A percentile compares a stretch with the other conserved stretches of the same genome.
phyloP scores from a whole-genome alignment of 2,329 filamentous ascomycete genomes.

The Pseudocercospora fijiensis region DNA sequence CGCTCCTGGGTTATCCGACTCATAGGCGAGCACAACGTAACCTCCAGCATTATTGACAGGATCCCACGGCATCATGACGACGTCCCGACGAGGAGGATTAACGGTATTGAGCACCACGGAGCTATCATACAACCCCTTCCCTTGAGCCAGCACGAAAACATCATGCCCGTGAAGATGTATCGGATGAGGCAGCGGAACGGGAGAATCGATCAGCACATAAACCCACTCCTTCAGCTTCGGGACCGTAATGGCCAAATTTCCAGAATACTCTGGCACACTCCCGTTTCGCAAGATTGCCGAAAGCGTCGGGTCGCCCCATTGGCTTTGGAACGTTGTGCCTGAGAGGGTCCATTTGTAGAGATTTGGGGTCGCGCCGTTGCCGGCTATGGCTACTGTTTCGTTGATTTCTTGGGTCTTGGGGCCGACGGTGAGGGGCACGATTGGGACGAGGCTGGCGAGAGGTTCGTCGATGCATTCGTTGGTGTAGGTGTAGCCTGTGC shows the following conservation, averaged over 20 bases:
- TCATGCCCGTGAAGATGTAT: conserved; percentile 44
- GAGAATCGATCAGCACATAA: conserved; percentile 47
- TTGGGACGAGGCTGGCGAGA: conserved; percentile 39
- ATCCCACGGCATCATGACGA: conserved; percentile 45
- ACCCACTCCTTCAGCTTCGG: conserved; percentile 41
- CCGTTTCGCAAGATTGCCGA: conserved; percentile 38
- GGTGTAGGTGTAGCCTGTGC: conserved; percentile 37
- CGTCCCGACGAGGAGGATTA: conserved; percentile 53
- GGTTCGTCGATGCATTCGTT: conserved; percentile 44
- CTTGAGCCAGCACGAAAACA: conserved; percentile 38
- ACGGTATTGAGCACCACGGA: conserved; percentile 37
- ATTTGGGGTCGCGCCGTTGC: conserved; percentile 33
- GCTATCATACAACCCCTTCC: conserved; percentile 31
- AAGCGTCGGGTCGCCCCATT: conserved; percentile 45
- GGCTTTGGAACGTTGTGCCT: conserved; percentile 41
- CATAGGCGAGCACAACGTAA: conserved; percentile 52
- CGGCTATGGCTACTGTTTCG: conserved; percentile 37
- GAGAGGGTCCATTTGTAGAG: conserved; percentile 46
- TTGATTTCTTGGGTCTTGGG: conserved; percentile 32
- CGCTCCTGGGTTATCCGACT: conserved; percentile 53
- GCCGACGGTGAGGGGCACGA: conserved; percentile 33
- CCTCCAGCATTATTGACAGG: conserved; percentile 36
- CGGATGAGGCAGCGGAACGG: conserved; percentile 41
- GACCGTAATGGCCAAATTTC: conserved; percentile 40
- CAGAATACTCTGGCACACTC: conserved; percentile 39